Evolutionary conservation across 495 filamentous ascomycete species (phyloP).

Genomic region (Pyrenula massariospora): DNA sequence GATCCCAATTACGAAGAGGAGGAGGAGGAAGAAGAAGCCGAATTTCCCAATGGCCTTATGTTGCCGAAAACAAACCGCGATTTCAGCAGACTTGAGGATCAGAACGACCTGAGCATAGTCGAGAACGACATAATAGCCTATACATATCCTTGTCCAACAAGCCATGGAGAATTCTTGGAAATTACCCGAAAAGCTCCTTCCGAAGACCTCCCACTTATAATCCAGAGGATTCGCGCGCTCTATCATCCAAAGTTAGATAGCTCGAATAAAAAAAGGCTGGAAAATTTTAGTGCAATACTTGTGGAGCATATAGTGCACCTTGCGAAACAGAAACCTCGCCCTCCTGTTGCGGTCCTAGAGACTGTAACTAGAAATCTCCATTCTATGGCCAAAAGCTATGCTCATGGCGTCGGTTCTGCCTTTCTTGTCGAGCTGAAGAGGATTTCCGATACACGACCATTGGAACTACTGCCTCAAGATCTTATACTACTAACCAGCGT

Average conservation of each 20-base stretch:
- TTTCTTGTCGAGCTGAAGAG: conserved; percentile 63
- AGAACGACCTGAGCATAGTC: conserved; percentile 13
- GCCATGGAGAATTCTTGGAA: conserved; percentile 59
- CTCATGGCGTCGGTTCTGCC: conserved; percentile 59
- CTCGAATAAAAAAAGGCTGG: conserved; percentile 75
- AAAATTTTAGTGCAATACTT: conserved; percentile 59
- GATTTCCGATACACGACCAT: conserved; percentile 46
- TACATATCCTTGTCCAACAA: conserved; percentile 73
- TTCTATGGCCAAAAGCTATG: conserved; percentile 73
- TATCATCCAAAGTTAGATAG: conserved; percentile 78
- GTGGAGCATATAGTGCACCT: conserved; percentile 68
- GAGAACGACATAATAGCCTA: conserved; percentile 52
- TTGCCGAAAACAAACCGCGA: too few species aligned
- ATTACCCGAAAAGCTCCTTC: conserved; percentile 45
- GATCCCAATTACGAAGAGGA: conserved; percentile 37
- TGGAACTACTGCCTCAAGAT: conserved; percentile 58
- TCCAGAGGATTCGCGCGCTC: conserved; percentile 77
- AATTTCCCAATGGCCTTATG: conserved; percentile 29
- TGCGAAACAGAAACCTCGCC: conserved; percentile 34
- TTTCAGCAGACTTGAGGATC: too few species aligned
- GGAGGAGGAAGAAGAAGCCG: conserved; percentile 31
- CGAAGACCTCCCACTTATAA: conserved; percentile 59
- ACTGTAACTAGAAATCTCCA: conserved; percentile 68
- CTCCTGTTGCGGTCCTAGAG: conserved; percentile 51
- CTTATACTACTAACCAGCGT: conserved; percentile 73